phyloP scores from a whole-genome alignment of 768 basidiomycete genomes.

The Lentinula guzmanii region DNA sequence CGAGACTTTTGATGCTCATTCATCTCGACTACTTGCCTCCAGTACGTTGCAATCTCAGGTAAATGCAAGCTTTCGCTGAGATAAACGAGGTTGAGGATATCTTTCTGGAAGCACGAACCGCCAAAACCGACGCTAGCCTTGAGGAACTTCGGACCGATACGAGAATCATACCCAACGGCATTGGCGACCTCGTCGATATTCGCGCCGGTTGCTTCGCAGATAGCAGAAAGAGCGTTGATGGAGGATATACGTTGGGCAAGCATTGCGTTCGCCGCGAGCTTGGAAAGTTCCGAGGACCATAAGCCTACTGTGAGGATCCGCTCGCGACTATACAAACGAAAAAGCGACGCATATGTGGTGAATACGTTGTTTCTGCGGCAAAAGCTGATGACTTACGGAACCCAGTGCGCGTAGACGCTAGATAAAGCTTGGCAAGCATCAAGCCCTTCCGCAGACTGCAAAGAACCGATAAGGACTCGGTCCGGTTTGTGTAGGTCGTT shows the following conservation, averaged over 20 bases:
- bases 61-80: slow-evolving; percentile 91
- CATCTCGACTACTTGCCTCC: slow-evolving; percentile 95
- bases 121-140: slow-evolving; percentile 96
- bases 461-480: slow-evolving; percentile 94
- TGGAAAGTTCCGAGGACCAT: slow-evolving; percentile 98
- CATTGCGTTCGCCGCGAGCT: slow-evolving; percentile 99
- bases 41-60: slow-evolving; percentile 96
- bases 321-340: slow-evolving; percentile 40
- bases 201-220: slow-evolving; percentile 98
- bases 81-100: slow-evolving; percentile 98
- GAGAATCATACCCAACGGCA: slow-evolving; percentile 89
- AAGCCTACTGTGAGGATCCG: slow-evolving; percentile 91
- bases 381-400: slow-evolving; percentile 56
- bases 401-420: slow-evolving; percentile 94
- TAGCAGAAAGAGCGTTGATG: slow-evolving; percentile 95
- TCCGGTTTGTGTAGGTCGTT: slow-evolving; percentile 83
- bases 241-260: slow-evolving; percentile 98
- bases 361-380: not conserved
- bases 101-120: slow-evolving; percentile 99
- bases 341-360: not conserved
- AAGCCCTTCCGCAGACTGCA: slow-evolving; percentile 82
- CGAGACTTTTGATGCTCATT: slow-evolving; percentile 98
- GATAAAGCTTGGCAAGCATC: slow-evolving; percentile 71
- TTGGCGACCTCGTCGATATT: slow-evolving; percentile 97
- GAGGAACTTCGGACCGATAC: slow-evolving; percentile 93